Evolutionary conservation across 108 stramenopile genomes (phyloP), one percentile per base, ranked within the genome.

Genomic region (Pseudonitzschia multistriata): DNA sequence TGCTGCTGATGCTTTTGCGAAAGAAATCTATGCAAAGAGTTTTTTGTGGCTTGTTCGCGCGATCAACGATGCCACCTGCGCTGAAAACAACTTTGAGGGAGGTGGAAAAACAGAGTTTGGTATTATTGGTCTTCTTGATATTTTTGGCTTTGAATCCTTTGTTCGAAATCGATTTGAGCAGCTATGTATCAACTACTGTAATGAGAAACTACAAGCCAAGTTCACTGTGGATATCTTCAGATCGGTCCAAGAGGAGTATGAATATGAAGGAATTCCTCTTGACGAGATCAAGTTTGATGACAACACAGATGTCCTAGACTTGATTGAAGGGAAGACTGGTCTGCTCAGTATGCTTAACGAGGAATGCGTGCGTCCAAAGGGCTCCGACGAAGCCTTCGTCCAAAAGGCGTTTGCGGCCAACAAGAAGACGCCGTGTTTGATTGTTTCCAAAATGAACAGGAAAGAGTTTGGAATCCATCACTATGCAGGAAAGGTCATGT

Each of bases 141-240:
- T 99, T 70, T 98, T 97, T 77, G 98, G 97, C 7, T 99, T 97
- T 66, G 98, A 99, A 74, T 90, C 91, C 31, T 96, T 96, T 67
- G 81, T 85, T 61, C 78, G 85, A 7, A 95, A 97, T 54, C 72
- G 88, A 22, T 97, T 94, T 62, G 96, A 93, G 68, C 92, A 96
- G 62, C 79, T 97, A 10, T 94, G 91, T 56, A 97, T 97, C 83
- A 97, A 97, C 65, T 97, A 96, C 73, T 86, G 91, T 49, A 97
- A 97, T 54, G 96, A 97, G 71, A 94, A 89, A 62, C 75, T 97
- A 40, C 93, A 97, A 72, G 92, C 93, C 74, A 89, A 94, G 68
- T 97, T 93, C 74, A 97, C 89, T 55, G 82, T 84, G 49, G 88
- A 95, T 79, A 90, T 96, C 13, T 97, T 97, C 81, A 83, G 91